Evolutionary conservation across 78 protist species (phyloP), one percentile per base, ranked within the genome.

Genomic region (Cavenderia fasciculata): DNA sequence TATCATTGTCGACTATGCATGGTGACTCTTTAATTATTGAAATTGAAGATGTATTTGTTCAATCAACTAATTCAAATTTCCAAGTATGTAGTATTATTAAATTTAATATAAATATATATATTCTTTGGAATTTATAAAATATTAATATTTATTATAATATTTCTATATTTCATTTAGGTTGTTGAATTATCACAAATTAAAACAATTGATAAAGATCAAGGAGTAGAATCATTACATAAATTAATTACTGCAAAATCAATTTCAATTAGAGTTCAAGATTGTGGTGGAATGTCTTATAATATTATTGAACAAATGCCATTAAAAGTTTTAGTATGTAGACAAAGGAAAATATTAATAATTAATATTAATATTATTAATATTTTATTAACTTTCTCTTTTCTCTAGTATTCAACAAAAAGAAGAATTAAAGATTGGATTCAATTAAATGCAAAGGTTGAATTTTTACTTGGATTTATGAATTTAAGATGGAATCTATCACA

Each of bases 341-440:
- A n/a, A 43, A 18, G 5, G n/a, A 23, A 4, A 44, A n/a, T 6
- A 62, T 62, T 5, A 12, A 33, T 5, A 4, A 33, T 21, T 62
- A 38, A 18, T 8, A 33, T 16, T 5, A 56, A 25, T 12, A 7
- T 6, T 25, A 8, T 56, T 25, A 56, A 7, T 62, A 29, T 18
- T 31, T 62, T 36, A 62, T 19, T 5, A 29, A 62, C 5, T 33
- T 36, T 36, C n/a, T 62, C 33, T 19, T 4, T 62, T 16, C 7
- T 47, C 25, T 47, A 47, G 23, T 82, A 44, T 57, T 68, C 79
- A 27, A 56, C 90, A 52, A 82, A 82, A 34, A 57, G 90, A 44
- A 68, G 90, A 82, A 65, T 52, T 57, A 82, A 68, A 57, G 90
- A 82, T 82, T 82, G 88, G 90, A 52, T 57, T 27, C 90, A 82